Evolutionary conservation across 2,329 filamentous ascomycete genomes (phyloP), one percentile per base, ranked within the genome.

Genomic region (Cyphellophora europaea): DNA sequence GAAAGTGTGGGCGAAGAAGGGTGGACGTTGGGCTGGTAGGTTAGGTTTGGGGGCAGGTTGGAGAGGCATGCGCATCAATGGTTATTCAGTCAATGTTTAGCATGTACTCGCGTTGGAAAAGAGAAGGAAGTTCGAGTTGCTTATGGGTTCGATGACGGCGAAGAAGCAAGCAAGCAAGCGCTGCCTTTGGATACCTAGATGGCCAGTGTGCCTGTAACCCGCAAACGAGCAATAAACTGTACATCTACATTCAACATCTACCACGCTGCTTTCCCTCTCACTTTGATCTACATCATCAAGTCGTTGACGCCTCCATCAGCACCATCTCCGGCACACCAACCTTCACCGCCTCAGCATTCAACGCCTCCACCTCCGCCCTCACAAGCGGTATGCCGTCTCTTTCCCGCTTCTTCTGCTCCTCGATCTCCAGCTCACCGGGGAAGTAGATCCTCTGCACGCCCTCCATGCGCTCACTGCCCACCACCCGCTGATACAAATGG

Each of bases 1-100:
- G 54, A 98, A 98, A 63, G n/a, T 25, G 8, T 93, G 80, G 65
- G 73, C 53, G 44, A 55, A 58, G 42, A 47, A 72, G 52, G 72
- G 68, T 51, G 73, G 76, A 33, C 27, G 29, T 34, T 37, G 36
- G 18, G n/a, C n/a, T n/a, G n/a, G n/a, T n/a, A n/a, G n/a, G n/a
- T n/a, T n/a, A n/a, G n/a, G n/a, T n/a, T n/a, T n/a, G n/a, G n/a
- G 21, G 21, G 21, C 8, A 25, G n/a, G 21, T n/a, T 25, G 21
- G 21, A 36, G 46, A n/a, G 37, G 27, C 12, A 12, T 45, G 36
- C 44, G 43, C 15, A 44, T 19, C 36, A 42, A 43, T 44, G 46
- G 46, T 17, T 49, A 49, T 41, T 49, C 46, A 29, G 36, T 38
- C 11, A 47, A 38, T 42, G 45, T 48, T 36, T 48, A 45, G 32